These are phyloP conservation scores for Fonsecaea pugnacius DNA, from an alignment of 2,329 filamentous ascomycete genomes.

Conservation along the genomic window DNA sequence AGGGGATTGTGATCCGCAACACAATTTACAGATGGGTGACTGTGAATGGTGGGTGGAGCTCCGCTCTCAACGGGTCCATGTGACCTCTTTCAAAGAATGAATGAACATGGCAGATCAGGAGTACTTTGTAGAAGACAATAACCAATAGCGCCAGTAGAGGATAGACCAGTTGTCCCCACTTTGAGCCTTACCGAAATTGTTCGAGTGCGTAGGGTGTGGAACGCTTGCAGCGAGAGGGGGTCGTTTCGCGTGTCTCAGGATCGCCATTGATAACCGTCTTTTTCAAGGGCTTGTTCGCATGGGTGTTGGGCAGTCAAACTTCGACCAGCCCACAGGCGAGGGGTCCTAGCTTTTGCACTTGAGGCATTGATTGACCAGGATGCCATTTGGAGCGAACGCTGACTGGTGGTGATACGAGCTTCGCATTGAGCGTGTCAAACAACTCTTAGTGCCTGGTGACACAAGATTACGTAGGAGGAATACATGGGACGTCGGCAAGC, in stretches of 20 bases:
- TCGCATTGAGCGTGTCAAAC: slow-evolving; percentile 21
- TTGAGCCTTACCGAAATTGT: slow-evolving; percentile 33
- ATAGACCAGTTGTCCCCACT: slow-evolving; percentile 20
- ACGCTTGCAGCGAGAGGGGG: slow-evolving; percentile 1
- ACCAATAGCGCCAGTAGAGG: slow-evolving; percentile 24
- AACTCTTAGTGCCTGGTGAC: slow-evolving; percentile 23
- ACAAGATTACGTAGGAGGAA: slow-evolving; percentile 35
- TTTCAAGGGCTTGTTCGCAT: slow-evolving; percentile 23
- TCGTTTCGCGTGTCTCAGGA: slow-evolving; percentile 31
- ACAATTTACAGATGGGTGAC: slow-evolving; percentile 23
- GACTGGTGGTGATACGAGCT: slow-evolving; percentile 26
- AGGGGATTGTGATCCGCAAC: slow-evolving; percentile 23
- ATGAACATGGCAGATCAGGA: slow-evolving; percentile 28
- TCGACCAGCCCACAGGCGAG: slow-evolving; percentile 9
- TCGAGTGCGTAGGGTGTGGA: slow-evolving; percentile 14
- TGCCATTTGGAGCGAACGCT: slow-evolving; percentile 6
- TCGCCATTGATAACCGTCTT: slow-evolving; percentile 27
- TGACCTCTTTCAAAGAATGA: slow-evolving; percentile 20
- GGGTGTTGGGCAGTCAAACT: slow-evolving; percentile 16
- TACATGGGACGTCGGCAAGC: slow-evolving; percentile 16
- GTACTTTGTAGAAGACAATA: slow-evolving; percentile 1
- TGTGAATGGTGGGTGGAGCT: slow-evolving; percentile 9
- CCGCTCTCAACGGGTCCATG: slow-evolving; percentile 23
- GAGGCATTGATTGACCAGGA: slow-evolving; percentile 12
- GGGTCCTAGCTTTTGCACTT: slow-evolving; percentile 1